These are phyloP conservation scores for Hibiscus trionum DNA, from an alignment of 345 rosid species.

Conservation along the genomic window DNA sequence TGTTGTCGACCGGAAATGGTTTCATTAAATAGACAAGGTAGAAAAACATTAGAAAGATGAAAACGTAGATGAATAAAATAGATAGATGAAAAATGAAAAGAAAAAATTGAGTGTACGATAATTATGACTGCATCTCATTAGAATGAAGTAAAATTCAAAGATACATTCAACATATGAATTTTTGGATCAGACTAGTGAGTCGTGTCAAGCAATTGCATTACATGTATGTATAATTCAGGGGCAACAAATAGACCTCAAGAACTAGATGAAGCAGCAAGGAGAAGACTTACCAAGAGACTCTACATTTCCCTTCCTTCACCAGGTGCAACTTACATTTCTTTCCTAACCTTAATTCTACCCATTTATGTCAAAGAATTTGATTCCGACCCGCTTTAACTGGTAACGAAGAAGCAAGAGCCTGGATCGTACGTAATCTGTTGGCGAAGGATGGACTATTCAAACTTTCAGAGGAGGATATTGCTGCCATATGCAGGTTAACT, in stretches of 20 bases:
- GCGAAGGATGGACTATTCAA: slow-evolving; percentile 85
- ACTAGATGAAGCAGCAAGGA: slow-evolving; percentile 96
- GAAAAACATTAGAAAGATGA: not conserved
- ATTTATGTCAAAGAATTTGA: not conserved
- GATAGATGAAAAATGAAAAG: too few species aligned
- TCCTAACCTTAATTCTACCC: slow-evolving; percentile 8
- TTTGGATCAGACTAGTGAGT: not conserved
- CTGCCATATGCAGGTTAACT: slow-evolving; percentile 67
- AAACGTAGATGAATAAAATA: too few species aligned
- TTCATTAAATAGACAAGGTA: not conserved
- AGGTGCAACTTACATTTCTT: slow-evolving; percentile 32
- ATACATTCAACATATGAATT: not conserved
- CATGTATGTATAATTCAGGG: slow-evolving; percentile 40
- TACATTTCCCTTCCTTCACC: slow-evolving; percentile 92
- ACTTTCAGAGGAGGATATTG: slow-evolving; percentile 64
- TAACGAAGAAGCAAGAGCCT: slow-evolving; percentile 85
- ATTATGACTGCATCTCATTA: not conserved
- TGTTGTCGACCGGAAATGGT: not conserved
- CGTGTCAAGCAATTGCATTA: not conserved
- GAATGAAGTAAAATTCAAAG: not conserved
- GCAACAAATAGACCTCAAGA: slow-evolving; percentile 99
- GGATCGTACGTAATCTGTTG: slow-evolving; percentile 72
- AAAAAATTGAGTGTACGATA: not conserved
- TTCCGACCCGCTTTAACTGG: slow-evolving; percentile 20
- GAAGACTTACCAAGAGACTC: slow-evolving; percentile 87